Conservation (phyloP, 768 basidiomycete genomes). For the Dacryopinax primogenitus region DNA sequence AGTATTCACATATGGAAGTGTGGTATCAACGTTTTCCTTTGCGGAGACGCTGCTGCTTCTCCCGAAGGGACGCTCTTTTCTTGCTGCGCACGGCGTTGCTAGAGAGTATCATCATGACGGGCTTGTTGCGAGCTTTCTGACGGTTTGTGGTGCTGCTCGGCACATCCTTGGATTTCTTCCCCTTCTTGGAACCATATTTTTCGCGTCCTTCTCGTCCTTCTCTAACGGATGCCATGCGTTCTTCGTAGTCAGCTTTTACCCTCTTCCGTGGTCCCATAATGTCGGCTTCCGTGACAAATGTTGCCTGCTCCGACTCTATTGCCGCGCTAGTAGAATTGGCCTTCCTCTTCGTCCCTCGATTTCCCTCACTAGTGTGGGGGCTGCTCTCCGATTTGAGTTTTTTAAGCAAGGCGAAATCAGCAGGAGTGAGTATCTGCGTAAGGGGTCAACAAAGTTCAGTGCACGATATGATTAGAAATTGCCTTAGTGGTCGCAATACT, state of each 20-base stretch:
- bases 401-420: constrained; percentile 84
- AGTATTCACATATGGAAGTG: no score
- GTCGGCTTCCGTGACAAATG: constrained; percentile 77
- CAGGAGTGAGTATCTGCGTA: constrained; percentile 82
- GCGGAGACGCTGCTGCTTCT: constrained; percentile 67
- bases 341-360: constrained; percentile 70
- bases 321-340: constrained; percentile 41
- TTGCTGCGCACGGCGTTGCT: constrained; percentile 66
- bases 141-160: constrained; percentile 81
- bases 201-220: constrained; percentile 91
- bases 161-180: constrained; percentile 75
- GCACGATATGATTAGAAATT: background rate
- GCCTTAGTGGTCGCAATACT: constrained; percentile 75
- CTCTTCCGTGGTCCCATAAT: constrained; percentile 92
- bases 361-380: constrained; percentile 55
- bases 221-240: constrained; percentile 79
- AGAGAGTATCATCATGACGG: constrained; percentile 84
- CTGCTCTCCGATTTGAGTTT: constrained; percentile 69
- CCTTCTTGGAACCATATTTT: constrained; percentile 79
- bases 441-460: constrained; percentile 4
- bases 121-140: constrained; percentile 88
- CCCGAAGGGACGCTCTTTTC: constrained; percentile 66
- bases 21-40: background rate
- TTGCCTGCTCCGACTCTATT: constrained; percentile 34
- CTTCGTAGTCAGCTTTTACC: constrained; percentile 83